These are phyloP conservation scores for Effrenium voratum DNA, from an alignment of 73 alveolate species.

Conservation along the genomic window DNA sequence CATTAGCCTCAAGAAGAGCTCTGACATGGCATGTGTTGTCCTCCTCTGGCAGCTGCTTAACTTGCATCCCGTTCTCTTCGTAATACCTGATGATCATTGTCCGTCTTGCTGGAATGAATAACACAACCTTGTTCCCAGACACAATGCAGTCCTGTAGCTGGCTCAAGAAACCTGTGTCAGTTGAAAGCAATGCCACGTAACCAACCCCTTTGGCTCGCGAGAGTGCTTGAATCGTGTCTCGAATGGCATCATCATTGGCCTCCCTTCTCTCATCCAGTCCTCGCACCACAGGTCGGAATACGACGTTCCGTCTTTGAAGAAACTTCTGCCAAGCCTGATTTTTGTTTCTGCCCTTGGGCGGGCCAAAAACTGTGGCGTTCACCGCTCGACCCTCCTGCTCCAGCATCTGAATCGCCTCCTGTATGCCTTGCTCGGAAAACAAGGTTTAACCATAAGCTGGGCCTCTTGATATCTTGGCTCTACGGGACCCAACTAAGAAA, in stretches of 20 bases:
- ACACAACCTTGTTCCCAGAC: background rate
- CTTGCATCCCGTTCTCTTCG: background rate
- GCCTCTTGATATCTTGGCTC: too few relatives aligned
- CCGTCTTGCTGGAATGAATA: background rate
- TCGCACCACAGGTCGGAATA: background rate
- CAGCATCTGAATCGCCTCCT: background rate
- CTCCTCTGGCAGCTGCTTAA: background rate
- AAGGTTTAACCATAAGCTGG: too few relatives aligned
- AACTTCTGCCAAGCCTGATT: background rate
- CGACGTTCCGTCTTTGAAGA: background rate
- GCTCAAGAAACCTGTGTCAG: background rate
- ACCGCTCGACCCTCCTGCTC: background rate
- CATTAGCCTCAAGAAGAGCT: background rate
- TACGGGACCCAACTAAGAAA: too few relatives aligned
- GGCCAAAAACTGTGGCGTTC: background rate
- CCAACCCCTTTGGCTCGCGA: background rate
- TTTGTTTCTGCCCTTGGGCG: background rate
- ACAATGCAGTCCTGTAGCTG: background rate
- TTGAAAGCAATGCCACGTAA: background rate
- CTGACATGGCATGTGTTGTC: background rate
- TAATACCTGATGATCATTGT: background rate
- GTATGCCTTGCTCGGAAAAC: too few relatives aligned
- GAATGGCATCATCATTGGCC: background rate
- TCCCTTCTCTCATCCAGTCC: background rate
- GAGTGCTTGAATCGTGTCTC: background rate